Evolutionary conservation across 208 protist genomes (phyloP), one percentile per base, ranked within the genome.

Genomic region (Crithidia thermophila): DNA sequence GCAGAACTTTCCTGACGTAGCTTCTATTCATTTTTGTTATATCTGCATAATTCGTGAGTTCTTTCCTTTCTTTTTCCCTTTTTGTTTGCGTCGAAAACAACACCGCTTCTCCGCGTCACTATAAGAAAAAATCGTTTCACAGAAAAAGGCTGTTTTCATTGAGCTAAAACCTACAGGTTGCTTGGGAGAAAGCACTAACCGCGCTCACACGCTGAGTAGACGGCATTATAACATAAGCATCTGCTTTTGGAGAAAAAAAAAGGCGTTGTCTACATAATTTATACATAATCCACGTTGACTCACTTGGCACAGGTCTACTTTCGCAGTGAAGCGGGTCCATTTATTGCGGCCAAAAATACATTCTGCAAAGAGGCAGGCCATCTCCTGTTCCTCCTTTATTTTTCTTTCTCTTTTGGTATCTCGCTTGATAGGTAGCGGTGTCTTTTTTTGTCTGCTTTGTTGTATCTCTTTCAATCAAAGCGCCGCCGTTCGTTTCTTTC

Each of bases 161-260:
- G n/a, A n/a, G n/a, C n/a, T n/a, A n/a, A n/a, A n/a, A n/a, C n/a
- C n/a, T n/a, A n/a, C n/a, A n/a, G n/a, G n/a, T n/a, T n/a, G n/a
- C n/a, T n/a, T n/a, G n/a, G n/a, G n/a, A n/a, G n/a, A n/a, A n/a
- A n/a, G n/a, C n/a, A n/a, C n/a, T n/a, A n/a, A n/a, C n/a, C n/a
- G n/a, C n/a, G n/a, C n/a, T n/a, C n/a, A n/a, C n/a, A n/a, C n/a
- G n/a, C n/a, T n/a, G n/a, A n/a, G n/a, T n/a, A n/a, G n/a, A n/a
- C n/a, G n/a, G n/a, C n/a, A n/a, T n/a, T n/a, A n/a, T n/a, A n/a
- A n/a, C n/a, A n/a, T n/a, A n/a, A n/a, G n/a, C n/a, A n/a, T n/a
- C n/a, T n/a, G n/a, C n/a, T n/a, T n/a, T 43, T 16, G 65, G 1
- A 69, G 33, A 47, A 51, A 43, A 65, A 47, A 30, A 65, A 36